phyloP scores from a whole-genome alignment of 495 filamentous ascomycete species.

The Tuber melanosporum region DNA sequence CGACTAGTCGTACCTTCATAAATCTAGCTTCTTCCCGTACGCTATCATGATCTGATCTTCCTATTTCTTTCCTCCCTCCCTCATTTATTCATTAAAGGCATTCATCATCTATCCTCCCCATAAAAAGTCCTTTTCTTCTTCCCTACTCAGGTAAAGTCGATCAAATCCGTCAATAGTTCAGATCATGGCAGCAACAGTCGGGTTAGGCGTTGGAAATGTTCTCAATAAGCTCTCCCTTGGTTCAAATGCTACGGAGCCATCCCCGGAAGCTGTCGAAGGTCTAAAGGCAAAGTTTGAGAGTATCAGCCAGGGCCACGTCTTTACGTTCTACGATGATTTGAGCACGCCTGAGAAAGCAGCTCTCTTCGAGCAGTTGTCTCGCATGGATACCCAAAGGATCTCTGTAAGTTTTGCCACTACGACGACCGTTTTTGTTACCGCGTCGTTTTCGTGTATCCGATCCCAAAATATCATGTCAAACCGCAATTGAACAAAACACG shows the following conservation, averaged over 20 bases:
- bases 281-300: slow-evolving; percentile 71
- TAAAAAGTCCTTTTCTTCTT: not conserved
- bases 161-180: not conserved
- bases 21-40: not conserved
- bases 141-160: not conserved
- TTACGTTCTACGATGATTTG: slow-evolving; percentile 82
- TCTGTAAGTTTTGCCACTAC: slow-evolving; percentile 24
- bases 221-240: slow-evolving; percentile 56
- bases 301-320: slow-evolving; percentile 81
- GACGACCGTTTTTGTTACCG: not conserved
- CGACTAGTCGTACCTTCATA: not conserved
- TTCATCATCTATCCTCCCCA: not conserved
- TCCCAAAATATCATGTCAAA: not conserved
- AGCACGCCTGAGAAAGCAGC: slow-evolving; percentile 61
- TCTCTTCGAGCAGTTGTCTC: slow-evolving; percentile 72
- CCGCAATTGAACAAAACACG: not conserved
- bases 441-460: not conserved
- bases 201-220: slow-evolving; percentile 44
- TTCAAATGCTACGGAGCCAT: slow-evolving; percentile 58
- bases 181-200: slow-evolving; percentile 29
- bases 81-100: not conserved
- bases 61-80: not conserved
- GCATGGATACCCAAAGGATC: slow-evolving; percentile 61
- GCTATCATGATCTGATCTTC: not conserved
- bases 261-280: slow-evolving; percentile 62